Evolutionary conservation across 1,139 yeast genomes (phyloP), one percentile per base, ranked within the genome.

Genomic region (Debaryomyces udenii): DNA sequence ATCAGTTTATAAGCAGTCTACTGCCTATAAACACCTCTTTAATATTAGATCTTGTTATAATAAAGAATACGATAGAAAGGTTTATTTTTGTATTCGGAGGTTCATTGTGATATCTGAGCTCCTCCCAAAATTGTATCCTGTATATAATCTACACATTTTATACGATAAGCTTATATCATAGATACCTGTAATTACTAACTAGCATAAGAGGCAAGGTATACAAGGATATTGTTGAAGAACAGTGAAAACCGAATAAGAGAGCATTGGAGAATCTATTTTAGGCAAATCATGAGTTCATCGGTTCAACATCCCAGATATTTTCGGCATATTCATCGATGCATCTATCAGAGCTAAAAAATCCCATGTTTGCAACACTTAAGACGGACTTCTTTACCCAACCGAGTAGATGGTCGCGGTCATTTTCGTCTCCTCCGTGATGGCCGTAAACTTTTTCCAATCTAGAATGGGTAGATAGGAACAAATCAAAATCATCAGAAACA

Each of bases 241-340:
- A n/a, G n/a, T n/a, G n/a, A n/a, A n/a, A n/a, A n/a, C n/a, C n/a
- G n/a, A n/a, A n/a, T n/a, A n/a, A n/a, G n/a, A n/a, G n/a, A n/a
- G n/a, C n/a, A n/a, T n/a, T n/a, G n/a, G n/a, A n/a, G n/a, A n/a
- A n/a, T n/a, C n/a, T n/a, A n/a, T n/a, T n/a, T n/a, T n/a, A n/a
- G n/a, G n/a, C 23, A 31, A 20, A 31, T 31, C 16, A 38, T 22
- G 28, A 63, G 42, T 45, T 61, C 43, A 80, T 64, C 11, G 96
- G 93, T 67, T 88, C 96, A 49, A 89, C 80, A 58, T 89, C 86
- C 97, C 97, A 91, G 57, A 90, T 89, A 49, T 84, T 80, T 55
- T 88, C 96, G 26, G 97, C 96, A 54, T 90, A 90, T 62, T 91
- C 97, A 53, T 84, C 87, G 58, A 90, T 85, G 62, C 96, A 89